phyloP scores from a whole-genome alignment of 129 eudicot species.

The Chrysanthemum lavandulifolium region DNA sequence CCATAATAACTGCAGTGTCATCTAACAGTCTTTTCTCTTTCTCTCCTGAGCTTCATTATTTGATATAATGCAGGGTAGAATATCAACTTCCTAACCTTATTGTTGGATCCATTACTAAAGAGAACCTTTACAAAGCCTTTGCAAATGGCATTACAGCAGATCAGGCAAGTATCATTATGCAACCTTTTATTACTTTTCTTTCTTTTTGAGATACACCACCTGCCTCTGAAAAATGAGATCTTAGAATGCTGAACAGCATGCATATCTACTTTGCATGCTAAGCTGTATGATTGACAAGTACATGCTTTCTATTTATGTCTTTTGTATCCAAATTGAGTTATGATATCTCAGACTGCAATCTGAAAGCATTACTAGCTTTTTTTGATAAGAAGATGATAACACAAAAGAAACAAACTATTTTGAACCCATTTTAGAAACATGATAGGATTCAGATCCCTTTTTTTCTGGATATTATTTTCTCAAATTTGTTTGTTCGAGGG shows the following conservation, averaged over 20 bases:
- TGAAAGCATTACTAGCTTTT: neutral
- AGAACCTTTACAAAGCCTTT: slow-evolving; percentile 83
- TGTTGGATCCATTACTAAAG: slow-evolving; percentile 85
- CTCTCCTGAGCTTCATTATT: neutral
- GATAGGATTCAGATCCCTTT: slow-evolving; percentile 8
- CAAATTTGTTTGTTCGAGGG: slow-evolving; percentile 1
- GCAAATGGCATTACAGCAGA: slow-evolving; percentile 84
- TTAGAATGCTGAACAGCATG: neutral
- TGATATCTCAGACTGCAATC: slow-evolving; percentile 12
- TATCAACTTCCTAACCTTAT: slow-evolving; percentile 96
- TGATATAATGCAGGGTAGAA: slow-evolving; percentile 63
- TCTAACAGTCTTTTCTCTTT: neutral
- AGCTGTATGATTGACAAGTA: neutral
- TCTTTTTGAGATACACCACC: neutral
- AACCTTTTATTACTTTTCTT: neutral
- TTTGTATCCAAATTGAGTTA: slow-evolving; percentile 1
- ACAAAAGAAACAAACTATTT: neutral
- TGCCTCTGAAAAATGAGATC: neutral
- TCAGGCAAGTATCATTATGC: slow-evolving; percentile 53
- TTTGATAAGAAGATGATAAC: neutral
- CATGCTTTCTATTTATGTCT: neutral
- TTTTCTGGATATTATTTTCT: neutral
- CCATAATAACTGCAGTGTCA: slow-evolving; percentile 4
- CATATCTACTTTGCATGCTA: neutral
- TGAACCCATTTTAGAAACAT: slow-evolving; percentile 13